A percentile compares a stretch with the other conserved stretches of the same genome.
Evolutionary conservation across 306 rosid genomes (phyloP).

Genomic region (Ceratonia siliqua): DNA sequence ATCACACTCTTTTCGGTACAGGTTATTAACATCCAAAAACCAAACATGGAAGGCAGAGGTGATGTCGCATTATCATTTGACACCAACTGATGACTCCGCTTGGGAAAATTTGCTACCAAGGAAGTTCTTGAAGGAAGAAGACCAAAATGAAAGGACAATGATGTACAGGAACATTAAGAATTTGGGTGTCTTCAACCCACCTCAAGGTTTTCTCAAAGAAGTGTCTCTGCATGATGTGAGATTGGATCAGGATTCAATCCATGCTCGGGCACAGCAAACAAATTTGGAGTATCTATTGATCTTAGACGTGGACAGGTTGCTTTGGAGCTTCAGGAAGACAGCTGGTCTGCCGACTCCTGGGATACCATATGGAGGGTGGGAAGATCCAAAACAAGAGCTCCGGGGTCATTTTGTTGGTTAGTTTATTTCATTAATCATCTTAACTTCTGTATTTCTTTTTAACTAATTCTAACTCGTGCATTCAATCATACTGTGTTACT

Average conservation of each 20-base stretch:
- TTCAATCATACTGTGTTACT: constrained; percentile 3
- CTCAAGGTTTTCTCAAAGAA: constrained; percentile 46
- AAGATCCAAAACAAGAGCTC: constrained; percentile 46
- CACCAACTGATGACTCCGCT: constrained; percentile 54
- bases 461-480: background rate
- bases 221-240: constrained; percentile 71
- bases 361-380: constrained; percentile 68
- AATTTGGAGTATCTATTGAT: constrained; percentile 78
- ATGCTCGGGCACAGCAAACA: constrained; percentile 66
- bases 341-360: constrained; percentile 80
- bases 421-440: background rate
- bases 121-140: constrained; percentile 50
- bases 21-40: constrained; percentile 45
- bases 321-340: constrained; percentile 81
- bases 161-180: constrained; percentile 48
- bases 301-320: constrained; percentile 70
- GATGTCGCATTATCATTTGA: constrained; percentile 59
- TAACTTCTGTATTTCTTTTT: background rate
- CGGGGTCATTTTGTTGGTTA: constrained; percentile 61
- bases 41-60: constrained; percentile 52
- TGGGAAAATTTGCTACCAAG: constrained; percentile 60
- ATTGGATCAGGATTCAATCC: constrained; percentile 52
- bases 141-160: constrained; percentile 47
- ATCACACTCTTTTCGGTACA: constrained; percentile 52
- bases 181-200: constrained; percentile 13